phyloP scores from a whole-genome alignment of 2,329 filamentous ascomycete genomes.

The Fusarium goolgardi region DNA sequence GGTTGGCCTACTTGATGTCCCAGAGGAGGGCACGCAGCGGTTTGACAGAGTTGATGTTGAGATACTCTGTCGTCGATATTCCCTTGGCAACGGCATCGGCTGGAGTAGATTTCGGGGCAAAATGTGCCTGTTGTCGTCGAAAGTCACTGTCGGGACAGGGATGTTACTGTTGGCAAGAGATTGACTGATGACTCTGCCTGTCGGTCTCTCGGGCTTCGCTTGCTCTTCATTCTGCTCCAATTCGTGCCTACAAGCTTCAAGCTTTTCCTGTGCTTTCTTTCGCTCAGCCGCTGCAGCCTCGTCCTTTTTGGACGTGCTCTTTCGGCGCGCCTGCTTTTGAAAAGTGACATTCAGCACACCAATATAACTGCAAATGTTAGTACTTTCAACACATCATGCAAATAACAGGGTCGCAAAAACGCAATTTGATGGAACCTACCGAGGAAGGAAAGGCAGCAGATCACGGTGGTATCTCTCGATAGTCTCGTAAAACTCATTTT shows the following conservation, averaged over 20 bases:
- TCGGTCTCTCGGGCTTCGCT: constrained; percentile 26
- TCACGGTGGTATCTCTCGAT: constrained; percentile 92
- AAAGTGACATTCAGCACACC: constrained; percentile 97
- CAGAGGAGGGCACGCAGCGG: constrained; percentile 11
- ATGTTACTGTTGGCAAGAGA: constrained; percentile 75
- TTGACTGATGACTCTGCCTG: constrained; percentile 70
- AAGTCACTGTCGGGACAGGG: constrained; percentile 87
- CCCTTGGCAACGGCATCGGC: constrained; percentile 59
- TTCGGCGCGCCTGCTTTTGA: constrained; percentile 80
- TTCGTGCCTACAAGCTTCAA: constrained; percentile 36
- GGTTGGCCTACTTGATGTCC: constrained; percentile 47
- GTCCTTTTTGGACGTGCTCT: constrained; percentile 65
- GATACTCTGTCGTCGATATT: constrained; percentile 50
- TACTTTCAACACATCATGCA: constrained; percentile 1
- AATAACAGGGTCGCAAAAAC: constrained; percentile 2
- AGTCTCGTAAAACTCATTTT: constrained; percentile 98
- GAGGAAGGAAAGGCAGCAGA: constrained; percentile 88
- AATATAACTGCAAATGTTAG: constrained; percentile 77
- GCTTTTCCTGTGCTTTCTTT: constrained; percentile 52
- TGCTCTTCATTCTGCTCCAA: constrained; percentile 32
- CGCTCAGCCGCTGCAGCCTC: constrained; percentile 54
- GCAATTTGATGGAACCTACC: constrained; percentile 61
- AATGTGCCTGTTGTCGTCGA: constrained; percentile 94
- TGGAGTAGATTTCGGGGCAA: constrained; percentile 86
- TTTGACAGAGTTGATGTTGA: constrained; percentile 47